These are phyloP conservation scores for Phytopythium mirpurense DNA, from an alignment of 352 stramenopile genomes.

Conservation along the genomic window DNA sequence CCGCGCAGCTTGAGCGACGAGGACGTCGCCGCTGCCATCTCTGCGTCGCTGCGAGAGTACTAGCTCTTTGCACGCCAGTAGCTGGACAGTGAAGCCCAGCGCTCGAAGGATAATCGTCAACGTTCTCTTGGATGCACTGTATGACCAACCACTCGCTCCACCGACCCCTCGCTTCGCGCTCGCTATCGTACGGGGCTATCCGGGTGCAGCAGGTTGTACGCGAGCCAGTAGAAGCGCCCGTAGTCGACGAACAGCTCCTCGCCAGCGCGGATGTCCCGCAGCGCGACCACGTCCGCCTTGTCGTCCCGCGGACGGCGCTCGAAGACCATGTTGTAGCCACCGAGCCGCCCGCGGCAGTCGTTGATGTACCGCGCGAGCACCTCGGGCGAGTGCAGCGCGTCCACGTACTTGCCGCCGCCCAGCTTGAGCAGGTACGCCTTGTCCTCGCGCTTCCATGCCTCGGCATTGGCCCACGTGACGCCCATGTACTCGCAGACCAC, in stretches of 20 bases:
- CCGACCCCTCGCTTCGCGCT: neutral
- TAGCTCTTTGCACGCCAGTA: too few relatives aligned
- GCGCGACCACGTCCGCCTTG: conserved; percentile 51
- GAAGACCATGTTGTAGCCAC: conserved; percentile 74
- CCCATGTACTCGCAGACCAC: conserved; percentile 46
- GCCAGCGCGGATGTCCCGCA: conserved; percentile 42
- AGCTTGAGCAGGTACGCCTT: conserved; percentile 82
- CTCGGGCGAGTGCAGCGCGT: conserved; percentile 38
- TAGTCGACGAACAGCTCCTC: conserved; percentile 84
- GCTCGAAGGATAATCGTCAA: too few relatives aligned
- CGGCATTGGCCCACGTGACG: conserved; percentile 24
- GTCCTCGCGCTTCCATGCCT: conserved; percentile 51
- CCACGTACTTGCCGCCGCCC: conserved; percentile 70
- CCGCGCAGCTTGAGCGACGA: conserved; percentile 43
- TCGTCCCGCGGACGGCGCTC: conserved; percentile 46
- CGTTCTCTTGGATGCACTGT: too few relatives aligned
- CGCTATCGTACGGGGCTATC: conserved; percentile 47
- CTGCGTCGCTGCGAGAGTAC: conserved; percentile 57
- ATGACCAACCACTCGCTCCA: too few relatives aligned
- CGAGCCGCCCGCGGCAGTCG: conserved; percentile 48
- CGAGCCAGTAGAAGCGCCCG: conserved; percentile 78
- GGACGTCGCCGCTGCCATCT: conserved; percentile 60
- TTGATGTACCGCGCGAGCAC: conserved; percentile 78
- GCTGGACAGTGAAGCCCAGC: too few relatives aligned
- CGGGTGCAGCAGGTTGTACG: conserved; percentile 65